Evolutionary conservation across 1,139 yeast species (phyloP).

Genomic region (Sugiyamaella grinbergsii): DNA sequence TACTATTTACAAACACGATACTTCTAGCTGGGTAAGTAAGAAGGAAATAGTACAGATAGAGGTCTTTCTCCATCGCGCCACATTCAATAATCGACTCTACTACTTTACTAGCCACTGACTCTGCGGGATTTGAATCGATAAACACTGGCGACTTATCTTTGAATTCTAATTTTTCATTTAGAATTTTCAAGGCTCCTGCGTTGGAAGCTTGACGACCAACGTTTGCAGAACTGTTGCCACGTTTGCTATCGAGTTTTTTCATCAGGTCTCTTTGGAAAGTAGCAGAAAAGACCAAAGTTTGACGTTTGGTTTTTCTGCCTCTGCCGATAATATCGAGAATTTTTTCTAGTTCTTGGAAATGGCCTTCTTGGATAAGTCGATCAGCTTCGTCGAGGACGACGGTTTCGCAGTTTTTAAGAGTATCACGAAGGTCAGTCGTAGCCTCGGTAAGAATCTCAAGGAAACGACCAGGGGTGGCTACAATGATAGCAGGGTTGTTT

Average conservation of each 20-base stretch:
- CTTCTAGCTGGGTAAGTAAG: constrained; percentile 88
- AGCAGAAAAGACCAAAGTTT: constrained; percentile 90
- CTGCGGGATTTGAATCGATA: constrained; percentile 86
- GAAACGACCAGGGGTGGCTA: constrained; percentile 96
- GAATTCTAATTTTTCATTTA: constrained; percentile 44
- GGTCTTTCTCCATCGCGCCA: constrained; percentile 85
- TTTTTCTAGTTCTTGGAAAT: constrained; percentile 88
- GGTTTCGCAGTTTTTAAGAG: constrained; percentile 65
- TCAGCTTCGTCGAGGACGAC: constrained; percentile 97
- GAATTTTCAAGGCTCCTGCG: constrained; percentile 43
- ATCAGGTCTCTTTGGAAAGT: constrained; percentile 86
- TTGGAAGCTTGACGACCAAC: constrained; percentile 32
- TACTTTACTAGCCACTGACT: constrained; percentile 71
- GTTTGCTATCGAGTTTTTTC: constrained; percentile 60
- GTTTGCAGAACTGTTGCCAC: constrained; percentile 28
- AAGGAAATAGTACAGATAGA: constrained; percentile 84
- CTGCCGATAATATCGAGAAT: constrained; percentile 57
- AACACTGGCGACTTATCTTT: constrained; percentile 51
- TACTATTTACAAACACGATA: constrained; percentile 88
- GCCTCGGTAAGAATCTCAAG: constrained; percentile 71
- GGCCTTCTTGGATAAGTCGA: constrained; percentile 91
- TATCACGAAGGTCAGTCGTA: constrained; percentile 46
- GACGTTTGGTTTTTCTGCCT: constrained; percentile 60
- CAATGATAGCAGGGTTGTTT: constrained; percentile 76
- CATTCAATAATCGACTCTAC: constrained; percentile 91